Evolutionary conservation across 2,329 filamentous ascomycete species (phyloP).

Genomic region (Colletotrichum agaves): DNA sequence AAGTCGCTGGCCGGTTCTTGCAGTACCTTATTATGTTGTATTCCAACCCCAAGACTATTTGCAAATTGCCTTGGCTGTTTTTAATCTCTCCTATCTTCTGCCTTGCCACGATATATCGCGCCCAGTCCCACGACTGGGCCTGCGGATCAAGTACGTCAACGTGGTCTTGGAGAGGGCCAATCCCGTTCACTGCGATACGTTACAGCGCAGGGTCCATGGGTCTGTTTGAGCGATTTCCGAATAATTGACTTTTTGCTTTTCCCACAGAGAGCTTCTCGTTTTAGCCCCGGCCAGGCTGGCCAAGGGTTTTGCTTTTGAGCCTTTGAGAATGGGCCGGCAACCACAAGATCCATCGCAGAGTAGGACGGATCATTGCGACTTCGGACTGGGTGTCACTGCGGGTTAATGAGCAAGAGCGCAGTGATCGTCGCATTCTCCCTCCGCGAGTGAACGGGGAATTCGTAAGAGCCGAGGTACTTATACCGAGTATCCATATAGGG

Average conservation of each 20-base stretch:
- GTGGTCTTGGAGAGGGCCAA: slow-evolving; percentile 26
- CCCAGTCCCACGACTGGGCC: slow-evolving; percentile 18
- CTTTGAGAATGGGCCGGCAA: slow-evolving; percentile 7
- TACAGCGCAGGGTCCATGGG: slow-evolving; percentile 9
- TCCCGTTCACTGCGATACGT: slow-evolving; percentile 14
- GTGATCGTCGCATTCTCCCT: slow-evolving; percentile 9
- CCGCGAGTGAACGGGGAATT: slow-evolving; percentile 1
- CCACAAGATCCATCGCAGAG: neutral
- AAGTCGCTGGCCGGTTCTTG: slow-evolving; percentile 3
- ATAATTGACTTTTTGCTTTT: slow-evolving; percentile 15
- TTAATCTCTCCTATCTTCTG: neutral
- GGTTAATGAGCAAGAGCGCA: slow-evolving; percentile 21
- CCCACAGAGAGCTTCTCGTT: slow-evolving; percentile 8
- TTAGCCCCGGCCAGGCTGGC: neutral
- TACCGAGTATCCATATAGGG: too few species aligned
- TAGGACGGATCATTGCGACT: slow-evolving; percentile 19
- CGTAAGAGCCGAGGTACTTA: too few species aligned
- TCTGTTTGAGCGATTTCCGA: slow-evolving; percentile 27
- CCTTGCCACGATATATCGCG: slow-evolving; percentile 12
- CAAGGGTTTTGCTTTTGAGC: slow-evolving; percentile 10
- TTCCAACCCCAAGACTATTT: neutral
- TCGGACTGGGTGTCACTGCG: slow-evolving; percentile 6
- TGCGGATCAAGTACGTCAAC: slow-evolving; percentile 22
- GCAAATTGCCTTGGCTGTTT: neutral
- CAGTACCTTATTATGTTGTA: neutral